Evolutionary conservation across 306 rosid genomes (phyloP), one percentile per base, ranked within the genome.

Genomic region (Acmispon strigosus): DNA sequence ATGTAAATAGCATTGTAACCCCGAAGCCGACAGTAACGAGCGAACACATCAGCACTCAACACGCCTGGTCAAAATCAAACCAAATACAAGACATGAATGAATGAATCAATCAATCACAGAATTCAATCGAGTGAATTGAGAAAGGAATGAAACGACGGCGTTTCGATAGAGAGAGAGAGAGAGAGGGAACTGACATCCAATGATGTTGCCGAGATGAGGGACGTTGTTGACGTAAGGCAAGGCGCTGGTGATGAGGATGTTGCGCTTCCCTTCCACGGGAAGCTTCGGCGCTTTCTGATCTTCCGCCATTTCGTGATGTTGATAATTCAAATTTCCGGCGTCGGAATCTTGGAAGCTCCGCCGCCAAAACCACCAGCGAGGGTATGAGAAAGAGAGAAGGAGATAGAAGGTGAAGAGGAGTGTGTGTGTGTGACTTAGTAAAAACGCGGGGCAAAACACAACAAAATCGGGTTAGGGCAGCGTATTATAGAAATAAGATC

Each of bases 181-280:
- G 24, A 41, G 1, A 11, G 1, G 44, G 37, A 37, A 17, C 54
- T 17, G 10, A 89, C 98, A 78, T 59, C 97, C 98, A 39, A 90
- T 94, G 78, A 94, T 90, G 74, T 94, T 94, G 62, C 98, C 96
- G 20, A 94, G 99, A 66, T 94, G 97, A 75, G 96, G 99, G 1
- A 90, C 97, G 84, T 94, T 94, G 68, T 94, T 94, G 85, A 94
- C 97, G 70, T 94, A 90, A 8, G 99, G 99, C 68, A 94, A 73
- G 34, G 99, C 99, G 43, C 99, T 91, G 62, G 99, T 94, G 78
- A 94, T 89, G 84, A 94, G 97, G 67, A 94, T 66, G 78, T 94
- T 94, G 70, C 97, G 89, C 79, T 86, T 81, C 5, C 96, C 97
- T 12, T 84, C 82, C 10, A 90, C 76, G 2, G 99, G 99, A 29